phyloP scores from a whole-genome alignment of 345 rosid species.

The Trapa incisa region DNA sequence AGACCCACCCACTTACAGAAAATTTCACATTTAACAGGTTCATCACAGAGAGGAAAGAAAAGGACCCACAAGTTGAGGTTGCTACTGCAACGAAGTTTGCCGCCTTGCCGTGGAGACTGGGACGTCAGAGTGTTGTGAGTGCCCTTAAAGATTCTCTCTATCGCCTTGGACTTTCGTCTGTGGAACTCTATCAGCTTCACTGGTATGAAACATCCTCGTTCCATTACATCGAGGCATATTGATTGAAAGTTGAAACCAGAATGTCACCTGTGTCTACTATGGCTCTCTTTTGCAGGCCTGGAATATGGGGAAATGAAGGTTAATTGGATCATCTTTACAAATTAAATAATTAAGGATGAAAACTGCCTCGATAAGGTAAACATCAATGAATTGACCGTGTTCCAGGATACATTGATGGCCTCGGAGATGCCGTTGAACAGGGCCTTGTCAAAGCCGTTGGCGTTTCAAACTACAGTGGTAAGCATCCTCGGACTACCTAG shows the following conservation, averaged over 20 bases:
- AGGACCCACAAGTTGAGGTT: constrained; percentile 41
- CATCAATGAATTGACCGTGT: constrained; percentile 12
- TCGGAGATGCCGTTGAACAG: constrained; percentile 93
- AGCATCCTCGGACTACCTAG: constrained; percentile 3
- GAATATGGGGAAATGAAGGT: constrained; percentile 99
- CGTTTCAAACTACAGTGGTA: constrained; percentile 89
- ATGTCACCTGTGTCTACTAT: no score
- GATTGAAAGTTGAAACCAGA: no score
- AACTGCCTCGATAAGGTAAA: background rate
- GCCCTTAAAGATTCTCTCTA: constrained; percentile 74
- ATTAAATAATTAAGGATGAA: background rate
- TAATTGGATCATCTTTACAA: constrained; percentile 4
- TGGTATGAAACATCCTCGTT: constrained; percentile 33
- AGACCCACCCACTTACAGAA: background rate
- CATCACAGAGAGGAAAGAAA: constrained; percentile 60
- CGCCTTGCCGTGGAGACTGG: constrained; percentile 91
- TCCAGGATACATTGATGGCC: constrained; percentile 95
- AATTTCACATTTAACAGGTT: constrained; percentile 32
- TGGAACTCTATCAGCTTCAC: constrained; percentile 90
- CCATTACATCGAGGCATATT: background rate
- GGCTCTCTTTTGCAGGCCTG: constrained; percentile 60
- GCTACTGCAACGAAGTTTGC: constrained; percentile 92
- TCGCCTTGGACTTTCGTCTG: constrained; percentile 74
- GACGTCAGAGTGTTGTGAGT: constrained; percentile 69
- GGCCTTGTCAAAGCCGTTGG: constrained; percentile 97